A percentile compares a stretch with the other conserved stretches of the same genome.
Conservation (phyloP, 2,329 filamentous ascomycete species). For the Dothidotthia symphoricarpi region DNA sequence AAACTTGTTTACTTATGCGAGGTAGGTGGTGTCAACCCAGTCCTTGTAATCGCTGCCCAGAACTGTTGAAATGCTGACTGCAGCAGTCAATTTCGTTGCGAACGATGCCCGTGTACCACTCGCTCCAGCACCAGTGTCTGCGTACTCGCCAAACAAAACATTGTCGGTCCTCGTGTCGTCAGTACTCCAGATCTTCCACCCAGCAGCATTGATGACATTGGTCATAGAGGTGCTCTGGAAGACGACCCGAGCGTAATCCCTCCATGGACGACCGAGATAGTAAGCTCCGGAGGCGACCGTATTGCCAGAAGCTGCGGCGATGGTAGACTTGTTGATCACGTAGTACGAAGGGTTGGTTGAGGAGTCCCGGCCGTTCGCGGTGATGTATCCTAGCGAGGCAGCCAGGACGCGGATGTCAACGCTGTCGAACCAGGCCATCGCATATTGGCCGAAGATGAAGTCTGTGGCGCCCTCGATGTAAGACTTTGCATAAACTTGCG, state of each 20-base stretch:
- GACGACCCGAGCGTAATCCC: constrained; percentile 52
- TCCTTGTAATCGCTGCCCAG: constrained; percentile 42
- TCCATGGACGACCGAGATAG: constrained; percentile 56
- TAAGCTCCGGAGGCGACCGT: constrained; percentile 43
- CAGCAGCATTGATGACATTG: constrained; percentile 58
- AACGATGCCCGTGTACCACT: constrained; percentile 55
- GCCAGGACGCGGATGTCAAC: constrained; percentile 50
- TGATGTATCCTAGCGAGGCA: constrained; percentile 43
- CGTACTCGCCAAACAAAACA: constrained; percentile 59
- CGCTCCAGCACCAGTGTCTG: constrained; percentile 58
- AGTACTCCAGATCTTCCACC: constrained; percentile 58
- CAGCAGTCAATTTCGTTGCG: constrained; percentile 40
- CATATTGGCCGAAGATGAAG: constrained; percentile 59
- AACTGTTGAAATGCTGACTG: constrained; percentile 47
- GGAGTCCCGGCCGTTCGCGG: constrained; percentile 36
- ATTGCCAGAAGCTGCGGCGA: constrained; percentile 45
- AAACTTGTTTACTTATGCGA: no score
- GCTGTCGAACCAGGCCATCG: constrained; percentile 53
- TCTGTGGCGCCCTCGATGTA: constrained; percentile 60
- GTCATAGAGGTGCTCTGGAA: constrained; percentile 55
- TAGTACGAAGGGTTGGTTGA: constrained; percentile 48
- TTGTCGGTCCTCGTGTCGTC: constrained; percentile 51
- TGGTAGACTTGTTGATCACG: constrained; percentile 55
- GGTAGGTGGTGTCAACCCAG: constrained; percentile 36
- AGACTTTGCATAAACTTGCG: constrained; percentile 56